Conservation (phyloP, 192 early-diverging fungal species). For the Allomyces macrogynus region DNA sequence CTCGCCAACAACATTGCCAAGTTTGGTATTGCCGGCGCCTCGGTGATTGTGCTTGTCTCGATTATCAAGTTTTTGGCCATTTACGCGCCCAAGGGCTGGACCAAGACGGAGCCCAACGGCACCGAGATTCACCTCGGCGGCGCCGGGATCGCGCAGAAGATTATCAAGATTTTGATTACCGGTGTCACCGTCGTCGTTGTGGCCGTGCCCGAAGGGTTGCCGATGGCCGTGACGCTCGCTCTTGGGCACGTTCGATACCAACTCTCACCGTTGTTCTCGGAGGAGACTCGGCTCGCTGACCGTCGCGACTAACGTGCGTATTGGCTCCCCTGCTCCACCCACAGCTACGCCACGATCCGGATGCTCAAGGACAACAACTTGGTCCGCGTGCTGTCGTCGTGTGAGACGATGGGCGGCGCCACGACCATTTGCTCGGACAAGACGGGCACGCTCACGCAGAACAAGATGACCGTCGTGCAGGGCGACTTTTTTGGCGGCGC, state of each 20-base stretch:
- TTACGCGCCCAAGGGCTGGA: background rate
- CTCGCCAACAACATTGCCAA: slow-evolving; percentile 92
- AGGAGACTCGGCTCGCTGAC: too few species aligned
- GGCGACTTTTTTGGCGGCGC: slow-evolving; percentile 24
- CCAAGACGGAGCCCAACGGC: slow-evolving; percentile 22
- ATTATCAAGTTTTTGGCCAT: slow-evolving; percentile 18
- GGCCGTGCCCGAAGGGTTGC: slow-evolving; percentile 69
- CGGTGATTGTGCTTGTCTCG: slow-evolving; percentile 49
- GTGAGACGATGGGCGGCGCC: slow-evolving; percentile 67
- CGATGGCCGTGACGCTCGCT: slow-evolving; percentile 71
- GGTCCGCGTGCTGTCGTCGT: slow-evolving; percentile 55
- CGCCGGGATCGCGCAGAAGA: slow-evolving; percentile 27
- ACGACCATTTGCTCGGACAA: slow-evolving; percentile 72
- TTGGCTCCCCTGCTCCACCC: too few species aligned
- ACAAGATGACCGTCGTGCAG: slow-evolving; percentile 58
- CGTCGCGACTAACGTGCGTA: too few species aligned
- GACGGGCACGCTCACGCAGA: slow-evolving; percentile 69
- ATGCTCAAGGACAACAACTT: slow-evolving; percentile 39
- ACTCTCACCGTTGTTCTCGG: too few species aligned
- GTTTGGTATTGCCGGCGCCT: slow-evolving; percentile 64
- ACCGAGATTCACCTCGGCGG: slow-evolving; percentile 44
- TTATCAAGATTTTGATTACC: slow-evolving; percentile 54
- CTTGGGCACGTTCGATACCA: too few species aligned
- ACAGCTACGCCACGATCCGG: slow-evolving; percentile 58
- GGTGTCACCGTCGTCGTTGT: slow-evolving; percentile 65